Percentiles rank a stretch among this genome's conserved stretches.
phyloP scores from a whole-genome alignment of 1,284 basidiomycete genomes.

The Ceratobasidium sp. region DNA sequence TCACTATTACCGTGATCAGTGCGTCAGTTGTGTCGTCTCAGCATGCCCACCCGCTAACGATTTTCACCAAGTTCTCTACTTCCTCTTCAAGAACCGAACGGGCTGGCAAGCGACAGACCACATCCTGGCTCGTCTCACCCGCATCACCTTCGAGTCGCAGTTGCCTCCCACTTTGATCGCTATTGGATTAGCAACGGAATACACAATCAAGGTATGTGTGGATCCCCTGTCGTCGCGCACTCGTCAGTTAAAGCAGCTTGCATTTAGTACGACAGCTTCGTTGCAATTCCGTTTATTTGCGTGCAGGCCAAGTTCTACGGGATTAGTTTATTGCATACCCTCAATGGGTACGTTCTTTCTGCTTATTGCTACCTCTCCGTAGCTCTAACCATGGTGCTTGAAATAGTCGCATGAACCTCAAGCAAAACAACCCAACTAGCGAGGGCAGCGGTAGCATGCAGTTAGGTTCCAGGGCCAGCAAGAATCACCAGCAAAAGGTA shows the following conservation, averaged over 20 bases:
- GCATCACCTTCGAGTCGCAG: slow-evolving; percentile 44
- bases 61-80: slow-evolving; percentile 20
- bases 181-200: slow-evolving; percentile 37
- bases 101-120: slow-evolving; percentile 33
- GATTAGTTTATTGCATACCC: slow-evolving; percentile 37
- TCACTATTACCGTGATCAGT: slow-evolving; percentile 43
- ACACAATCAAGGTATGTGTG: slow-evolving; percentile 33
- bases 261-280: slow-evolving; percentile 30
- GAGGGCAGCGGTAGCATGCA: not conserved
- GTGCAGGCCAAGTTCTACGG: slow-evolving; percentile 42
- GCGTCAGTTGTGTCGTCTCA: not conserved
- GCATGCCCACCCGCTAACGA: not conserved
- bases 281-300: slow-evolving; percentile 39
- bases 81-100: slow-evolving; percentile 21
- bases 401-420: slow-evolving; percentile 17
- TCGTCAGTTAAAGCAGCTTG: not conserved
- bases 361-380: not conserved
- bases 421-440: slow-evolving; percentile 9
- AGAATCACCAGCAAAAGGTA: slow-evolving; percentile 1
- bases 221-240: not conserved
- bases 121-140: slow-evolving; percentile 23
- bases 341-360: slow-evolving; percentile 24
- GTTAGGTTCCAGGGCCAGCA: not conserved
- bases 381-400: not conserved
- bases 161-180: slow-evolving; percentile 43